These are phyloP conservation scores for Thozetella sp. DNA, from an alignment of 495 filamentous ascomycete species.

Conservation along the genomic window DNA sequence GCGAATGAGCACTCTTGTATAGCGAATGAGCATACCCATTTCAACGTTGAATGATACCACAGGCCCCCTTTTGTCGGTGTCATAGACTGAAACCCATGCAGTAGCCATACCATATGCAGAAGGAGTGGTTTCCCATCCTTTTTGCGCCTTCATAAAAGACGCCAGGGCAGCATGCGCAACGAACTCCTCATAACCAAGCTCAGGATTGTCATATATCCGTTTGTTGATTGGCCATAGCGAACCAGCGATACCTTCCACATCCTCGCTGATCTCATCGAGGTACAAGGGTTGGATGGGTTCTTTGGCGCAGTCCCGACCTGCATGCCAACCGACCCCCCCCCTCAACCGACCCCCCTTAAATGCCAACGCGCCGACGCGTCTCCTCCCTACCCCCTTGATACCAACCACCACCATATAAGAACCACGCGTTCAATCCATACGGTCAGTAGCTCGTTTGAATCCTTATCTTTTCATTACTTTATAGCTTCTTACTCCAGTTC, in stretches of 20 bases:
- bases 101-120: constrained; percentile 57
- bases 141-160: constrained; percentile 48
- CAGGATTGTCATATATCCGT: constrained; percentile 63
- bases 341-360: no score
- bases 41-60: constrained; percentile 60
- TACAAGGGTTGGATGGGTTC: constrained; percentile 10
- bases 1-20: no score
- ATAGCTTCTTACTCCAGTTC: no score
- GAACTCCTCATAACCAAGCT: constrained; percentile 58
- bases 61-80: constrained; percentile 46
- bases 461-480: no score
- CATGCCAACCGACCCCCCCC: no score
- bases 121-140: constrained; percentile 56
- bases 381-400: no score
- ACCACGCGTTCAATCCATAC: no score
- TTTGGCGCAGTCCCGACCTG: constrained; percentile 16
- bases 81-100: constrained; percentile 56
- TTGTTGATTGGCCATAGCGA: constrained; percentile 42
- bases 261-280: constrained; percentile 33
- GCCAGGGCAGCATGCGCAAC: constrained; percentile 60
- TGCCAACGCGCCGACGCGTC: no score
- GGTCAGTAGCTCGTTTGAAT: no score
- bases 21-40: constrained; percentile 41
- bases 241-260: constrained; percentile 34
- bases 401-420: no score